Conservation (phyloP, 495 filamentous ascomycete genomes). For the Neurospora sp. region DNA sequence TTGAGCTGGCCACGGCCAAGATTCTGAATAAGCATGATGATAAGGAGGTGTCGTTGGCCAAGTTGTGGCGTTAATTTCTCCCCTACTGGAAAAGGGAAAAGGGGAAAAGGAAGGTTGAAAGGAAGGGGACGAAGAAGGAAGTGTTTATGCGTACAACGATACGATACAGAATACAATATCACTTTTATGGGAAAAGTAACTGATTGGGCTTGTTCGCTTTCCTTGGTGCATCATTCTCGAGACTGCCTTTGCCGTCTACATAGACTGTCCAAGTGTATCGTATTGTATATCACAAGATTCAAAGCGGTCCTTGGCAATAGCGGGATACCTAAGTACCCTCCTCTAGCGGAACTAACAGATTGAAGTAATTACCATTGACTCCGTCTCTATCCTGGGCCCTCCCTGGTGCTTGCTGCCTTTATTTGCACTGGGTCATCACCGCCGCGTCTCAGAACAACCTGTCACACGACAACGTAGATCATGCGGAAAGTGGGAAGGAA, state of each 20-base stretch:
- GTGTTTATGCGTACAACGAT: background rate
- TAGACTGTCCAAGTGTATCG: background rate
- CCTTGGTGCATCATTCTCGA: background rate
- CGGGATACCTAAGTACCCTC: background rate
- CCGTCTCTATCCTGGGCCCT: background rate
- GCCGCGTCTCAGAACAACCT: background rate
- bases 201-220: background rate
- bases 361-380: background rate
- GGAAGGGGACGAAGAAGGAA: too few species aligned
- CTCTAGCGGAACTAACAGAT: background rate
- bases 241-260: background rate
- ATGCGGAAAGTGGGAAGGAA: background rate
- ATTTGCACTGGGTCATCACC: background rate
- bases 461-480: background rate
- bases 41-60: constrained; percentile 58
- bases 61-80: constrained; percentile 23
- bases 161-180: background rate
- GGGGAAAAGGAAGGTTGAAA: too few species aligned
- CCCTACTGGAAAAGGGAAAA: background rate
- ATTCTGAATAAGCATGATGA: constrained; percentile 99
- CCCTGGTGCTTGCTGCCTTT: background rate
- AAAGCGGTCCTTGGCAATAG: background rate
- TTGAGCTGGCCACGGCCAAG: constrained; percentile 97
- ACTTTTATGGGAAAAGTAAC: background rate
- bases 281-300: background rate